phyloP scores from a whole-genome alignment of 345 rosid genomes.

The Dovyalis caffra region DNA sequence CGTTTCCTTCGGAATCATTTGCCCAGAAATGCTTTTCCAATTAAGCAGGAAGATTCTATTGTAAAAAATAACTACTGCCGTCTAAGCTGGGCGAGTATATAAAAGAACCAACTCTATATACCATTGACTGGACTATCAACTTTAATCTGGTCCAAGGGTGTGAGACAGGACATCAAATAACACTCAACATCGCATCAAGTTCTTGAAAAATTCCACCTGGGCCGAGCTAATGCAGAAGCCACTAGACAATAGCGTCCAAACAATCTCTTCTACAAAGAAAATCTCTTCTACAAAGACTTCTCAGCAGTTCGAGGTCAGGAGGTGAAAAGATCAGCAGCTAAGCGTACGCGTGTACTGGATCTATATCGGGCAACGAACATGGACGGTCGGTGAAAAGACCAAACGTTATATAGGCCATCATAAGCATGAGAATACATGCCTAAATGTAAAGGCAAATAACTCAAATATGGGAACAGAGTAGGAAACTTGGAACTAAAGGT shows the following conservation, averaged over 20 bases:
- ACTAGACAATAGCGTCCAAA: neutral
- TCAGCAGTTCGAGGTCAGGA: neutral
- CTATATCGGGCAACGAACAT: neutral
- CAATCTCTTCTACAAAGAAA: neutral
- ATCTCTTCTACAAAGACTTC: neutral
- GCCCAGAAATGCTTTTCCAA: neutral
- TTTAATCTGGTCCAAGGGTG: neutral
- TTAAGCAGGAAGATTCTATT: neutral
- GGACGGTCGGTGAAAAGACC: neutral
- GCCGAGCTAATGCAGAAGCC: neutral
- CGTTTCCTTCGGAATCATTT: neutral
- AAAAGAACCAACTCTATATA: neutral
- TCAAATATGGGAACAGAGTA: neutral
- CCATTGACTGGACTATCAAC: neutral
- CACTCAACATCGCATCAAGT: neutral
- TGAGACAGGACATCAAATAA: neutral
- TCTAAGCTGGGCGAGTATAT: neutral
- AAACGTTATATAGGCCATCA: neutral
- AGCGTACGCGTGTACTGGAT: neutral
- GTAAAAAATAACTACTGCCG: neutral
- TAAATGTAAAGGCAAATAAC: slow-evolving; percentile 5
- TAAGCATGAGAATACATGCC: slow-evolving; percentile 10
- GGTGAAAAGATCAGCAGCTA: neutral
- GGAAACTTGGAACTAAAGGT: neutral
- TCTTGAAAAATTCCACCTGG: neutral